Evolutionary conservation across 106 monocot species (phyloP).

Genomic region (Dioscorea dumetorum): DNA sequence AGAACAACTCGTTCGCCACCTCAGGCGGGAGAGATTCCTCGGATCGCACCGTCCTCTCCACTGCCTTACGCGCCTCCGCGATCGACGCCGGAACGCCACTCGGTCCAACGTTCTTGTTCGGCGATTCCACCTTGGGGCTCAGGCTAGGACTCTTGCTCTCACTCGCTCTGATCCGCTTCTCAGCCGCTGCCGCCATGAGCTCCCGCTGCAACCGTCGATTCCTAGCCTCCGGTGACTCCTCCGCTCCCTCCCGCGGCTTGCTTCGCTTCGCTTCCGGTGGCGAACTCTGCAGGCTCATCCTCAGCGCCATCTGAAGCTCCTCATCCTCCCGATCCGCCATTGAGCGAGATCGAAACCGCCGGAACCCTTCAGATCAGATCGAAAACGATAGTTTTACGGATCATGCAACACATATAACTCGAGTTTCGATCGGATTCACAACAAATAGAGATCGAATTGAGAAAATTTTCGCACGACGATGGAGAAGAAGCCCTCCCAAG

Average conservation of each 20-base stretch:
- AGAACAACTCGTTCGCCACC: slow-evolving; percentile 53
- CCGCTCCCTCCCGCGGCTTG: slow-evolving; percentile 49
- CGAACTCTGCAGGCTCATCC: slow-evolving; percentile 85
- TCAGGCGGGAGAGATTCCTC: slow-evolving; percentile 40
- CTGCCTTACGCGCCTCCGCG: slow-evolving; percentile 3
- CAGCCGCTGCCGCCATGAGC: slow-evolving; percentile 90
- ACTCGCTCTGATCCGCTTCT: slow-evolving; percentile 65
- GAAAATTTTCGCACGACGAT: no score
- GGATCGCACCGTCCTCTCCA: slow-evolving; percentile 9
- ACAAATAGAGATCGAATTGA: no score
- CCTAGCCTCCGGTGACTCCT: slow-evolving; percentile 65
- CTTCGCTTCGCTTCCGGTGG: slow-evolving; percentile 90
- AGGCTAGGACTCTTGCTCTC: slow-evolving; percentile 7
- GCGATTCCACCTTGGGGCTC: slow-evolving; percentile 9
- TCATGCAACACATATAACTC: no score
- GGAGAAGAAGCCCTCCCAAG: no score
- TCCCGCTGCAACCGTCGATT: slow-evolving; percentile 69
- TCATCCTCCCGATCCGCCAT: slow-evolving; percentile 87
- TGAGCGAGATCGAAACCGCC: background rate
- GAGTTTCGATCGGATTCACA: no score
- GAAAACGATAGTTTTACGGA: no score
- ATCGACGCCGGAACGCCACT: background rate
- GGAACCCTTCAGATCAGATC: slow-evolving; percentile 2
- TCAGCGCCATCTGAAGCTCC: slow-evolving; percentile 94
- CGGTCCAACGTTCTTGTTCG: background rate